phyloP scores from a whole-genome alignment of 2,329 filamentous ascomycete genomes.

The Ilyonectria destructans region DNA sequence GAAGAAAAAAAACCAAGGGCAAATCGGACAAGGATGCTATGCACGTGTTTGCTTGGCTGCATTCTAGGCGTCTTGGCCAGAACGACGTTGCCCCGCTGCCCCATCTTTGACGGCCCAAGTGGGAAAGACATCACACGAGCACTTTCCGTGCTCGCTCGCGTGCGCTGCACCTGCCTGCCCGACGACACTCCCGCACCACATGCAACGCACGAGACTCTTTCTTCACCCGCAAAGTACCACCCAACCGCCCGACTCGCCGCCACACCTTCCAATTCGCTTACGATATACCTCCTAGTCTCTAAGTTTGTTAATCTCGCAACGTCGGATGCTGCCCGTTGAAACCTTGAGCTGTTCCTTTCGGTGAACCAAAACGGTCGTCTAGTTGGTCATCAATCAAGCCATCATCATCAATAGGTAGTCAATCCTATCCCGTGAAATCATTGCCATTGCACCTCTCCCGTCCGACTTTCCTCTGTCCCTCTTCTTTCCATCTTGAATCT shows the following conservation, averaged over 20 bases:
- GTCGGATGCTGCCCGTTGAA: background rate
- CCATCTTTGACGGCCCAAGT: slow-evolving; percentile 18
- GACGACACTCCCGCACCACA: slow-evolving; percentile 4
- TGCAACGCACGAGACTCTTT: background rate
- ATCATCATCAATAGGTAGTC: background rate
- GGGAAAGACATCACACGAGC: slow-evolving; percentile 38
- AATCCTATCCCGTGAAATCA: slow-evolving; percentile 25
- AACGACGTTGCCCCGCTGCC: slow-evolving; percentile 14
- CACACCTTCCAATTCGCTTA: background rate
- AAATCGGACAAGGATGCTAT: slow-evolving; percentile 30
- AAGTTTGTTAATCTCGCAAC: slow-evolving; percentile 21
- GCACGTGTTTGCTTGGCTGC: slow-evolving; percentile 35
- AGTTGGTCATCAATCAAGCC: slow-evolving; percentile 6
- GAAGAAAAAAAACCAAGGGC: background rate
- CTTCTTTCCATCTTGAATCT: background rate
- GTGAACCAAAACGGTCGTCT: slow-evolving; percentile 19
- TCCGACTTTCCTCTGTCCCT: background rate
- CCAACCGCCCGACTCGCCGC: background rate
- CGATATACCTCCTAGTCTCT: background rate
- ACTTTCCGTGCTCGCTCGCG: slow-evolving; percentile 7
- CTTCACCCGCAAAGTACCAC: background rate
- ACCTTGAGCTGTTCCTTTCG: slow-evolving; percentile 4
- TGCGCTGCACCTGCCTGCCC: slow-evolving; percentile 4
- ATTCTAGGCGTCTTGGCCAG: slow-evolving; percentile 31
- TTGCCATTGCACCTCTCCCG: background rate